Evolutionary conservation across 73 alveolate species (phyloP), one percentile per base, ranked within the genome.

Genomic region (Tetrahymena malaccensis): DNA sequence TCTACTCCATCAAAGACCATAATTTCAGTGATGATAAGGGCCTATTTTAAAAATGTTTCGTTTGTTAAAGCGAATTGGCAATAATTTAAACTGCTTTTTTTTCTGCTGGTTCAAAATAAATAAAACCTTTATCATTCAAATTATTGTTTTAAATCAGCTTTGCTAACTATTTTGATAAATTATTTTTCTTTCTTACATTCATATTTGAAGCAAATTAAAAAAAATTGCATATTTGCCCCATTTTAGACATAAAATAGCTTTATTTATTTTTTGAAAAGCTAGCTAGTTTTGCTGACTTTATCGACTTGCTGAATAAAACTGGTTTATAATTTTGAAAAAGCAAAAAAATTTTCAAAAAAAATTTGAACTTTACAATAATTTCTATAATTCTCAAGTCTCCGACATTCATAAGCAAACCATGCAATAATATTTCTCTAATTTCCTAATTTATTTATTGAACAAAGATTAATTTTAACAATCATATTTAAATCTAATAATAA

Each of bases 361-460:
- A 94, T 85, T n/a, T 38, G 89, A 38, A 40, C 33, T 85, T 89
- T 95, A 95, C 97, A 85, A 95, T 95, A 43, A 44, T 40, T 95
- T 95, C 97, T 34, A 95, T 85, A 43, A 95, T 95, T 56, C 95
- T 94, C 94, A 95, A 50, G 89, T 95, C 94, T 44, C 94, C 58
- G 19, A 58, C 97, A 95, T 95, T 95, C 97, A 95, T 95, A 16
- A 95, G 94, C 38, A 95, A 55, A 40, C 97, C 97, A 85, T 95
- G 93, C 55, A 95, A 89, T 34, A 95, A 84, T 12, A 95, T 85
- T 55, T 95, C 97, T 43, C 97, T 89, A 31, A 95, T 95, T 17
- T 85, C 70, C 93, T 95, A 70, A 70, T 22, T 70, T 19, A 7
- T 70, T 70, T n/a, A 70, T 70, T 70, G 34, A n/a, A 22, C 5